Conservation (phyloP, 495 filamentous ascomycete species). For the Usnea hakonensis region DNA sequence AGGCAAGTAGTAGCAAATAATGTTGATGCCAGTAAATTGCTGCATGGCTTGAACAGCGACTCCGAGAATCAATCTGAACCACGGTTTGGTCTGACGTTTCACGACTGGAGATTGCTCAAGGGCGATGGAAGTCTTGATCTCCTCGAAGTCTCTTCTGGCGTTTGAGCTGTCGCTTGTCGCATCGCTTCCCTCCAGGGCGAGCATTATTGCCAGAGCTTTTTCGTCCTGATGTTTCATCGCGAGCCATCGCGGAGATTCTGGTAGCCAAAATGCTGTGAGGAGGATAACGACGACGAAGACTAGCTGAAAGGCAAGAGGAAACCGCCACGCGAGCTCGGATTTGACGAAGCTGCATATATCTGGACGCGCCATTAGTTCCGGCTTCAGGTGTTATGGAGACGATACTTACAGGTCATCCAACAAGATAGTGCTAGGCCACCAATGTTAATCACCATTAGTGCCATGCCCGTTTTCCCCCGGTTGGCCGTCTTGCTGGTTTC, state of each 20-base stretch:
- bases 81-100: conserved; percentile 26
- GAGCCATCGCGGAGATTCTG: conserved; percentile 45
- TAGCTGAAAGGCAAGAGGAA: conserved; percentile 35
- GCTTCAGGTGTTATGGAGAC: conserved; percentile 22
- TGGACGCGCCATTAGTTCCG: conserved; percentile 28
- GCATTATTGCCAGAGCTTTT: conserved; percentile 34
- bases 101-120: conserved; percentile 25
- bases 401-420: conserved; percentile 24
- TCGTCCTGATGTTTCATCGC: conserved; percentile 35
- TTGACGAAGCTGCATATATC: conserved; percentile 13
- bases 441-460: conserved; percentile 28
- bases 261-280: conserved; percentile 29
- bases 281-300: conserved; percentile 30
- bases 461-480: conserved; percentile 12
- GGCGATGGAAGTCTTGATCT: conserved; percentile 31
- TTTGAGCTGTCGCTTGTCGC: conserved; percentile 23
- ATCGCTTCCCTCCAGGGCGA: conserved; percentile 32
- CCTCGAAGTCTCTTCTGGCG: conserved; percentile 31
- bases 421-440: conserved; percentile 27
- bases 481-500: conserved; percentile 20
- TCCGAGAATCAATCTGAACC: conserved; percentile 26
- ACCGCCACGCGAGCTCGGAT: conserved; percentile 29
- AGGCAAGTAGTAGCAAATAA: conserved; percentile 29
- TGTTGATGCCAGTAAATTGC: conserved; percentile 31
- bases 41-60: conserved; percentile 29